Evolutionary conservation across 768 basidiomycete genomes (phyloP).

Genomic region (Suillus americanus): DNA sequence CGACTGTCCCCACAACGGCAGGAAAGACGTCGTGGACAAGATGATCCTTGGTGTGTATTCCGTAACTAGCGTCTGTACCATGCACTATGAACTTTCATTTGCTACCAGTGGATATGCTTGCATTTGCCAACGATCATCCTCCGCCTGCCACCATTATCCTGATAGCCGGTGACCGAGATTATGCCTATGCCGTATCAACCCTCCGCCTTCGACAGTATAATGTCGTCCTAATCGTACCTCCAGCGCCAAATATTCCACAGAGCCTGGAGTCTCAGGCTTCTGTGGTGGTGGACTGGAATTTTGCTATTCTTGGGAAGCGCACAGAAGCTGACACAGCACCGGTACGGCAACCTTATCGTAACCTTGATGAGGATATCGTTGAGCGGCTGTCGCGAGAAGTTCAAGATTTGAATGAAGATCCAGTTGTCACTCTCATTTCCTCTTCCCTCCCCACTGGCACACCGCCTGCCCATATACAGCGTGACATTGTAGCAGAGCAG

Average conservation of each 20-base stretch:
- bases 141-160: conserved; percentile 55
- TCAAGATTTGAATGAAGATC: conserved; percentile 16
- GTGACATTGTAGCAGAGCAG: conserved; percentile 19
- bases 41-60: conserved; percentile 43
- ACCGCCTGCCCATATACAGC: conserved; percentile 8
- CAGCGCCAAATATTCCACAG: conserved; percentile 34
- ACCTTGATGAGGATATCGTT: conserved; percentile 23
- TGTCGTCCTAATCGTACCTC: conserved; percentile 49
- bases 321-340: conserved; percentile 13
- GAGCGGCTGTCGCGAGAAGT: conserved; percentile 22
- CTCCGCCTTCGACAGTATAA: conserved; percentile 54
- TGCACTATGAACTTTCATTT: conserved; percentile 3
- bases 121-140: conserved; percentile 60
- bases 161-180: conserved; percentile 70
- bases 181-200: conserved; percentile 58
- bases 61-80: background rate
- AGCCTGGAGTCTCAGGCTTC: conserved; percentile 58
- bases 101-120: conserved; percentile 65
- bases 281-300: conserved; percentile 49
- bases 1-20: conserved; percentile 35
- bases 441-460: conserved; percentile 4
- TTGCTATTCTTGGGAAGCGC: conserved; percentile 36
- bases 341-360: conserved; percentile 26
- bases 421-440: conserved; percentile 2
- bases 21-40: conserved; percentile 43